These are phyloP conservation scores for Trichosanthes cucumerina DNA, from an alignment of 306 rosid genomes.

Conservation along the genomic window DNA sequence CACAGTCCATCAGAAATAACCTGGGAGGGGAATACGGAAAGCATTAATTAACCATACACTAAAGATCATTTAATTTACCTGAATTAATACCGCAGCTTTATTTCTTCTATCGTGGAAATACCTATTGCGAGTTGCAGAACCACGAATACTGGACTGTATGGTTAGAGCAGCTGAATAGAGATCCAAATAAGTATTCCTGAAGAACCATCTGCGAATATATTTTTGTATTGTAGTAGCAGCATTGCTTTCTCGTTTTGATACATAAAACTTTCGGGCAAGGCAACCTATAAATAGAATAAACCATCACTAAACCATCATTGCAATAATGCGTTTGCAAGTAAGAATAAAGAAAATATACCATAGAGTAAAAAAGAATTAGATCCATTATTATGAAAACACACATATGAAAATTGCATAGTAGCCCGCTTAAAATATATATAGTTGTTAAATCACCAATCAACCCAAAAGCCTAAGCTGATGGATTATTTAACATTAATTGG, in stretches of 20 bases:
- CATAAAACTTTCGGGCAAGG: slow-evolving; percentile 52
- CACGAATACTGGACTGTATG: slow-evolving; percentile 61
- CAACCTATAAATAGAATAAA: slow-evolving; percentile 38
- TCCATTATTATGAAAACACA: neutral
- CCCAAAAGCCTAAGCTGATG: no score
- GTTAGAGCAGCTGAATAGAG: slow-evolving; percentile 41
- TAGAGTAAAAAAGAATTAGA: slow-evolving; percentile 2
- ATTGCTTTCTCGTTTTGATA: slow-evolving; percentile 48
- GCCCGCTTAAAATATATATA: neutral
- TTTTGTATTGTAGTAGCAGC: slow-evolving; percentile 63
- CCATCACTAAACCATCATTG: neutral
- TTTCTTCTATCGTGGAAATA: slow-evolving; percentile 49
- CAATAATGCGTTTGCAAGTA: neutral
- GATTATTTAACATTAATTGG: no score
- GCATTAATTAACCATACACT: neutral
- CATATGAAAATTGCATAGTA: neutral
- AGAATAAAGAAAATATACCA: neutral
- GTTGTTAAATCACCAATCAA: no score
- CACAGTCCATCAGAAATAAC: neutral
- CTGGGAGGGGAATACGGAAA: neutral
- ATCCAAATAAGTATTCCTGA: slow-evolving; percentile 33
- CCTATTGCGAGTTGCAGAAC: slow-evolving; percentile 53
- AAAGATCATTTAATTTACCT: slow-evolving; percentile 36
- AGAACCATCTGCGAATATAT: slow-evolving; percentile 50
- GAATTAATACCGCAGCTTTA: slow-evolving; percentile 73